A percentile compares a stretch with the other conserved stretches of the same genome.
These are phyloP conservation scores for Yamadazyma takamatsuzukensis DNA, from an alignment of 805 yeast genomes.

Conservation along the genomic window DNA sequence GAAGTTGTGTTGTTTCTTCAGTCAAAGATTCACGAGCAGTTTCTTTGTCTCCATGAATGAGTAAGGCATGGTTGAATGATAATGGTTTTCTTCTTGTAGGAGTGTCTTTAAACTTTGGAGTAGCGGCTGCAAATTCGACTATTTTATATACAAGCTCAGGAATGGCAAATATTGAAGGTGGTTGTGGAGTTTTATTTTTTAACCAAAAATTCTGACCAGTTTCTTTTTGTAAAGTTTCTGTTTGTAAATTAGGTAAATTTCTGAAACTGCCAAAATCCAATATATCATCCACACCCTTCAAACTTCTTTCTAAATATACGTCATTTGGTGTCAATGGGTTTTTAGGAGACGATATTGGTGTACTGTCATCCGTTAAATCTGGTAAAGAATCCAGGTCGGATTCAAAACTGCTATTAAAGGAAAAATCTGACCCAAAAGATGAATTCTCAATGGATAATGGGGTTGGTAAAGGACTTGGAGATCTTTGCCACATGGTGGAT, in stretches of 20 bases:
- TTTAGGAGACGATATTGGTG: slow-evolving; percentile 8
- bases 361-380: slow-evolving; percentile 29
- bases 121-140: slow-evolving; percentile 54
- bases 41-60: slow-evolving; percentile 56
- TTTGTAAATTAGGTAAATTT: not conserved
- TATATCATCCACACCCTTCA: slow-evolving; percentile 6
- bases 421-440: slow-evolving; percentile 11
- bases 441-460: not conserved
- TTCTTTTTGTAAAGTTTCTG: not conserved
- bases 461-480: slow-evolving; percentile 1
- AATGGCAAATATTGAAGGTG: slow-evolving; percentile 53
- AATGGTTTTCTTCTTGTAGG: slow-evolving; percentile 67
- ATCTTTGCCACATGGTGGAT: slow-evolving; percentile 8
- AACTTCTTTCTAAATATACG: not conserved
- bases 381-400: slow-evolving; percentile 32
- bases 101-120: slow-evolving; percentile 61
- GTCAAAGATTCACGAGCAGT: slow-evolving; percentile 45
- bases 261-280: not conserved
- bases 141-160: slow-evolving; percentile 74
- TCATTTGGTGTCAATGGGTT: slow-evolving; percentile 8
- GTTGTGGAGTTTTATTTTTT: not conserved
- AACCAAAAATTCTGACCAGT: slow-evolving; percentile 1
- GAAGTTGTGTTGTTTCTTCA: slow-evolving; percentile 4
- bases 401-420: slow-evolving; percentile 14
- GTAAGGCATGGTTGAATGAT: slow-evolving; percentile 62